These are phyloP conservation scores for Arachnomyces sp. DNA, from an alignment of 2,329 filamentous ascomycete genomes.

Conservation along the genomic window DNA sequence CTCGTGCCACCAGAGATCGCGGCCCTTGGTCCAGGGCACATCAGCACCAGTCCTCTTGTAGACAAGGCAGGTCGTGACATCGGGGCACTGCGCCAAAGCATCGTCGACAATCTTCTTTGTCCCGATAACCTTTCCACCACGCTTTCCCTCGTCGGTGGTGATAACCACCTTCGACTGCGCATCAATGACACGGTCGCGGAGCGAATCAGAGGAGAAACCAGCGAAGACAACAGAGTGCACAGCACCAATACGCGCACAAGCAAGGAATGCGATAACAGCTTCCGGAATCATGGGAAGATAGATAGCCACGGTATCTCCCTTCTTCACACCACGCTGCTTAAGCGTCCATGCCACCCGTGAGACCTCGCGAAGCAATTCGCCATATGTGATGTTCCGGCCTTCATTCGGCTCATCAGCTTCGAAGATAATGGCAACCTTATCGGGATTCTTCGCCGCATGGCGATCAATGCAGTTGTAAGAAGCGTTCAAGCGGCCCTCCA, in stretches of 20 bases:
- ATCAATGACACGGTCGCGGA: conserved; percentile 89
- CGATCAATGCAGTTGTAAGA: conserved; percentile 97
- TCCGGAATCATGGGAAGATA: conserved; percentile 99
- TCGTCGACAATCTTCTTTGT: conserved; percentile 99
- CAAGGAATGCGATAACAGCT: conserved; percentile 81
- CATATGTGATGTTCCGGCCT: conserved; percentile 84
- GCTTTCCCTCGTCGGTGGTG: conserved; percentile 94
- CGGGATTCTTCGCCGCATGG: conserved; percentile 87
- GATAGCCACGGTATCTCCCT: conserved; percentile 93
- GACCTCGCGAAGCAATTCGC: conserved; percentile 86
- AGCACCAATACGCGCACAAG: conserved; percentile 84
- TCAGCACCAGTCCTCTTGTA: conserved; percentile 93
- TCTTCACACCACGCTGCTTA: conserved; percentile 91
- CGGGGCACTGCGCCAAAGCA: conserved; percentile 89
- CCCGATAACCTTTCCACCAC: conserved; percentile 91
- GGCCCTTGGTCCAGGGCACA: conserved; percentile 78
- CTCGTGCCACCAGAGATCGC: conserved; percentile 98
- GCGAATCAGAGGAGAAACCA: conserved; percentile 91
- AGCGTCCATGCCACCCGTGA: conserved; percentile 79
- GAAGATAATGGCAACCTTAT: conserved; percentile 95
- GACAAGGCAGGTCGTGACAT: conserved; percentile 76
- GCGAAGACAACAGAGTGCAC: conserved; percentile 97
- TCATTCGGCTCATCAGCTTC: conserved; percentile 86
- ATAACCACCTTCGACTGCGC: conserved; percentile 89
- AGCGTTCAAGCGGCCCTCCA: conserved; percentile 87